Base-by-base conservation (phyloP, 208 protist genomes). In the Crithidia fasciculata region DNA sequence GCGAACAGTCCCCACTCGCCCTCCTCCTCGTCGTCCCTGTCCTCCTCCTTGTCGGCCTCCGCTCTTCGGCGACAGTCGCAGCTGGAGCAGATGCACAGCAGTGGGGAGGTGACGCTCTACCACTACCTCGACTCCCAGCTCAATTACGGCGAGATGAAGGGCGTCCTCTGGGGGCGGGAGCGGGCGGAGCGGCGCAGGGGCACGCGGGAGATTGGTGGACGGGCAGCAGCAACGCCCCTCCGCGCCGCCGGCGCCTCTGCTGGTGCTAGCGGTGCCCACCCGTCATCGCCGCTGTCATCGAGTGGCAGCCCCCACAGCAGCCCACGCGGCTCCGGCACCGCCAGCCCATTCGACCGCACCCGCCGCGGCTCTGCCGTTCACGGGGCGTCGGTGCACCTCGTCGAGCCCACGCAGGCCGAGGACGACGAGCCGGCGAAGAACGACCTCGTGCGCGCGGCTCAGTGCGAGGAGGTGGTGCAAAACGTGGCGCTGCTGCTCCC, bases 401-500 rank as follows among this genome's bases (percentile, higher is more conserved):
- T 43, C 40, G 62, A 43, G 52, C 12, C 19, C 5, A 54, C 2
- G 8, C 15, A 15, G 19, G 8, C 18, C 36, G 52, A 9, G 2
- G 61, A 36, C 9, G 10, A 9, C n/a, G 43, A 72, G 44, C 41
- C 60, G 10, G 28, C 41, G n/a, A 71, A 80, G 45, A 80, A 79
- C 16, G 78, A 87, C 15, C 41, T 88, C 7, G 50, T 86, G 5
- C 75, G 68, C 8, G 76, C 82, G n/a, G 72, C 80, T n/a, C 73
- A 71, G 43, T 95, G 90, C 64, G 90, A 93, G 76, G 85, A 87
- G 60, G 70, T 85, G 49, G 61, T 88, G 41, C 85, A 88, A 52
- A 86, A 93, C 82, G 85, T 95, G 15, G 80, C 84, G 4, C 76
- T 85, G 28, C 80, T 93, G 7, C 61, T 90, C 8, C 83, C 78